Base-by-base conservation (phyloP, 2,329 filamentous ascomycete species). In the Didymellaceae sp. region DNA sequence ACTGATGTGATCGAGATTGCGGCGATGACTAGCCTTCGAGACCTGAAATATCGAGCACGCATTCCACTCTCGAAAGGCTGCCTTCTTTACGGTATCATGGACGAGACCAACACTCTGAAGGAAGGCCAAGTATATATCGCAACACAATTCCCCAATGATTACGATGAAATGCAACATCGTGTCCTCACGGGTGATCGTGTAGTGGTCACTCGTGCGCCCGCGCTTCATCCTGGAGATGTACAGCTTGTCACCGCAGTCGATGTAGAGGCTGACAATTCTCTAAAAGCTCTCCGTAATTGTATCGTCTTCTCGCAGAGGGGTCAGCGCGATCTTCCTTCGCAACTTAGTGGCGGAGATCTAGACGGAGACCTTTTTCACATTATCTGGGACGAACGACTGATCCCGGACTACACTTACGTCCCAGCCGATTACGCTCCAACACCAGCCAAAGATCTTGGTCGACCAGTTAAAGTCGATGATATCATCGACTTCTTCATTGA, bases 281-380 rank as follows among this genome's bases (percentile, higher is more conserved):
- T 95, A 1, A 74, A 74, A 1, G 65, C 77, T 0, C 77, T 92
- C 1, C 75, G 78, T 2, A 96, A 95, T 62, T 92, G 90, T 52
- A 80, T 96, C 13, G 84, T 89, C 1, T 96, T 96, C 66, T 91
- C 87, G 52, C 83, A 86, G 48, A 78, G 82, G 32, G 91, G 91
- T 0, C 20, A 61, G 0, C 83, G 91, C 13, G 91, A 95, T 63
- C 75, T 96, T 0, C 90, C 90, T 0, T 93, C 89, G 54, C 82
- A 87, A 69, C 77, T 96, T 0, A 88, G 87, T 44, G 91, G 91
- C 1, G 91, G 91, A 0, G 91, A 96, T 68, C 79, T 96, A 0
- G 90, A 94, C 57, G 91, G 91, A 0, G 91, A 96, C 67, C 74
- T 90, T 0, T 96, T 89, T 71, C 88, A 91, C 57, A 74, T 95